Base-by-base conservation (phyloP, 2,329 filamentous ascomycete species). In the Fusarium sp. region DNA sequence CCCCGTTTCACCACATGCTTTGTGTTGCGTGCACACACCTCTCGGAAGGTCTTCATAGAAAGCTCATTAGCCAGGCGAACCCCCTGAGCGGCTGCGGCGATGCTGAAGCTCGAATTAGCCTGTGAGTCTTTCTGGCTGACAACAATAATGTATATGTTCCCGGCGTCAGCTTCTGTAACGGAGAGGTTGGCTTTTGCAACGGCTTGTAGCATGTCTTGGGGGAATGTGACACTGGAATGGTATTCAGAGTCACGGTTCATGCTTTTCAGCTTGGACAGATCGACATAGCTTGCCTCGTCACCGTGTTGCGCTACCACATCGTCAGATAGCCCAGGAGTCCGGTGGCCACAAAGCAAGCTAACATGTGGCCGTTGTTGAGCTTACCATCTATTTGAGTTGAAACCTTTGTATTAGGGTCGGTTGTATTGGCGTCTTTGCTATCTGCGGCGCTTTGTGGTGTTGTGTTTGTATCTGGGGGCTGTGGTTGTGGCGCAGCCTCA, bases 31-130 rank as follows among this genome's bases (percentile, higher is more conserved):
- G 15, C 3, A 21, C 20, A 45, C 4, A 19, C 2, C 1, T 32
- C 4, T 28, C 20, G 28, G 6, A 51, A 51, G 8, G 28, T 17
- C 17, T 23, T 51, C 38, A 51, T 45, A 51, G 48, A 19, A 51
- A 51, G 48, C 38, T 51, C 38, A 32, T 51, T 51, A 30, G 48
- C 48, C 48, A 45, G 12, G 42, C 28, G 48, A 24, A 30, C 7
- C 48, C 38, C 38, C 19, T 51, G 43, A 2, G 38, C 10, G 1
- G 48, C 48, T 23, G 48, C 4, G 20, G 24, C 4, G 48, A 45
- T 7, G 17, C 38, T 51, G 24, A 51, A 51, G 20, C 11, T 26
- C 21, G 6, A 19, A 24, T 51, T 51, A 51, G 48, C 48, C 11
- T 51, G 24, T 17, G 12, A 7, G 2, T n/a, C 17, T 39, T 51